phyloP scores from a whole-genome alignment of 306 rosid genomes.

The Corylus americana region DNA sequence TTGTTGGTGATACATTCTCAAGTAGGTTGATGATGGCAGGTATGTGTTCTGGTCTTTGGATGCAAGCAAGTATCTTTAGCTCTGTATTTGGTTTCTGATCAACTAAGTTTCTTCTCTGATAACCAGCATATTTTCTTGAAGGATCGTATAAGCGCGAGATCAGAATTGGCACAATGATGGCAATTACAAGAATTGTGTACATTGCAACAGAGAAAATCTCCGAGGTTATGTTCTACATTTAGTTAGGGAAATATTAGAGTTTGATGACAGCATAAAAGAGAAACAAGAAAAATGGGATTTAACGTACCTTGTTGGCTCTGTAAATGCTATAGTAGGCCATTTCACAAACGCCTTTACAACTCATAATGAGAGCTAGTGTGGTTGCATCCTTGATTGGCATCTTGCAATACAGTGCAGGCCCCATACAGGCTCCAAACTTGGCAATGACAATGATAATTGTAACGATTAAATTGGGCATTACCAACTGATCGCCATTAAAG shows the following conservation, averaged over 20 bases:
- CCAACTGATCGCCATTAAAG: background rate
- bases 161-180: constrained; percentile 33
- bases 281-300: background rate
- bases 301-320: constrained; percentile 41
- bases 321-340: constrained; percentile 37
- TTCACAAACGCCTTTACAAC: constrained; percentile 62
- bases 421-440: constrained; percentile 41
- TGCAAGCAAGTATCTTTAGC: constrained; percentile 50
- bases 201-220: constrained; percentile 34
- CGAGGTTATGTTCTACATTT: constrained; percentile 31
- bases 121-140: constrained; percentile 51
- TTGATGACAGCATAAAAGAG: background rate
- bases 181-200: constrained; percentile 15
- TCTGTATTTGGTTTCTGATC: constrained; percentile 35
- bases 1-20: constrained; percentile 47
- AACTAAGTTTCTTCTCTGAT: constrained; percentile 48
- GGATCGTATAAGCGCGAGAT: constrained; percentile 51
- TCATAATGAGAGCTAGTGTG: constrained; percentile 50
- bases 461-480: constrained; percentile 15
- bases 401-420: constrained; percentile 29
- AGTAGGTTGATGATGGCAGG: constrained; percentile 56
- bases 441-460: constrained; percentile 3
- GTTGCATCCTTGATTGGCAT: constrained; percentile 50
- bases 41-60: constrained; percentile 43
- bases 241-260: background rate